phyloP scores from a whole-genome alignment of 768 basidiomycete species.

The Tylopilus felleus region DNA sequence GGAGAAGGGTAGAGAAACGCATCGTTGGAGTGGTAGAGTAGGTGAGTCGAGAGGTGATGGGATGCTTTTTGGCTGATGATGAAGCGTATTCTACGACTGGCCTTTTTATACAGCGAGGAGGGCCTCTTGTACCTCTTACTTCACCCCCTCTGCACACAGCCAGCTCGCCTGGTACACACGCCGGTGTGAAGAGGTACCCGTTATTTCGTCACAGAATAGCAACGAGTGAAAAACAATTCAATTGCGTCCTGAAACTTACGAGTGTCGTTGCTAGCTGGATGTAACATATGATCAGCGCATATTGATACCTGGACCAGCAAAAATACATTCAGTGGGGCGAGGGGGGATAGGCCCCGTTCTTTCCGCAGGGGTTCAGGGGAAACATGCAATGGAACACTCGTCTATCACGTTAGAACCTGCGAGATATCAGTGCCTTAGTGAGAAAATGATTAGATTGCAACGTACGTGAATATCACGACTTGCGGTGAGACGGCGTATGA shows the following conservation, averaged over 20 bases:
- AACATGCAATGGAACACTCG: not conserved
- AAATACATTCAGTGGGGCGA: no score
- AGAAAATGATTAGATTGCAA: not conserved
- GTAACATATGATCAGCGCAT: not conserved
- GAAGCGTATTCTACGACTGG: not conserved
- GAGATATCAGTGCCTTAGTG: not conserved
- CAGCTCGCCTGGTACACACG: not conserved
- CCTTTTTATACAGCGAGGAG: slow-evolving; percentile 11
- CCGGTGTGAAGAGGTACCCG: not conserved
- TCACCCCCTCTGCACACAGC: not conserved
- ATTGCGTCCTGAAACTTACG: not conserved
- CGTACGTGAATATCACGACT: not conserved
- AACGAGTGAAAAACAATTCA: not conserved
- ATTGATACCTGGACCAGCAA: not conserved
- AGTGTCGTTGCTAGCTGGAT: not conserved
- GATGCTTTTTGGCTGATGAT: not conserved
- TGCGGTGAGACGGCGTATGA: not conserved
- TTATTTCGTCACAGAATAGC: not conserved
- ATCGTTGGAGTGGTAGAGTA: not conserved
- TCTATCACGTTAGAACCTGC: not conserved
- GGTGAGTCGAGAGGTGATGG: not conserved
- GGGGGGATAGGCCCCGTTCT: not conserved
- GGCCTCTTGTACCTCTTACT: no score
- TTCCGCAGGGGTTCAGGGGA: not conserved
- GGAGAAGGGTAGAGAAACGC: slow-evolving; percentile 9